phyloP scores from a whole-genome alignment of 805 yeast species.

The Pichia kluyveri region DNA sequence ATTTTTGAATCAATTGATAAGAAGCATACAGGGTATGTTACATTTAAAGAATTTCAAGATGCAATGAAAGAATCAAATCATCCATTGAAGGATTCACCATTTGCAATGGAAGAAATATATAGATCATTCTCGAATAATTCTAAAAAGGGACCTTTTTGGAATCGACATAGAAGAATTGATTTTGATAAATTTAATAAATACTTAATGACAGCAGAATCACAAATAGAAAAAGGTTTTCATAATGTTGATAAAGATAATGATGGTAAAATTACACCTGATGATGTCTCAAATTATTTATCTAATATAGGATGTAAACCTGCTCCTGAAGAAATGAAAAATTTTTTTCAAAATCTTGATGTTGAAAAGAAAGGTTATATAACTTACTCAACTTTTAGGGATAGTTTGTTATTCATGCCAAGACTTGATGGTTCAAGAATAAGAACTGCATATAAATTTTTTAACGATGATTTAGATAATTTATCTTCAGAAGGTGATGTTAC shows the following conservation, averaged over 20 bases:
- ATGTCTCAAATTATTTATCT: constrained; percentile 56
- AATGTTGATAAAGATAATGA: constrained; percentile 64
- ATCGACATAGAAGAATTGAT: constrained; percentile 37
- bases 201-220: constrained; percentile 57
- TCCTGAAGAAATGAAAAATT: constrained; percentile 39
- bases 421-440: constrained; percentile 64
- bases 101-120: constrained; percentile 50
- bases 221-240: constrained; percentile 59
- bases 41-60: constrained; percentile 37
- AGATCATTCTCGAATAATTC: constrained; percentile 31
- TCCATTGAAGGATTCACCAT: constrained; percentile 54
- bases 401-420: constrained; percentile 75
- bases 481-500: constrained; percentile 92
- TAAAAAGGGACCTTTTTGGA: constrained; percentile 3
- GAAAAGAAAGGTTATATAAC: constrained; percentile 61
- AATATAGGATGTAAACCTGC: constrained; percentile 47
- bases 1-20: constrained; percentile 38
- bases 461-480: constrained; percentile 67
- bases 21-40: constrained; percentile 37
- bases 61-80: constrained; percentile 44
- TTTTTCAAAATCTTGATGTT: constrained; percentile 48
- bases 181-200: constrained; percentile 60
- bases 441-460: constrained; percentile 75
- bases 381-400: constrained; percentile 80
- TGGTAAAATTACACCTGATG: constrained; percentile 57